Percentiles rank a stretch among this genome's conserved stretches.
These are phyloP conservation scores for Cystobasidium ongulense DNA, from an alignment of 768 basidiomycete species.

Conservation along the genomic window DNA sequence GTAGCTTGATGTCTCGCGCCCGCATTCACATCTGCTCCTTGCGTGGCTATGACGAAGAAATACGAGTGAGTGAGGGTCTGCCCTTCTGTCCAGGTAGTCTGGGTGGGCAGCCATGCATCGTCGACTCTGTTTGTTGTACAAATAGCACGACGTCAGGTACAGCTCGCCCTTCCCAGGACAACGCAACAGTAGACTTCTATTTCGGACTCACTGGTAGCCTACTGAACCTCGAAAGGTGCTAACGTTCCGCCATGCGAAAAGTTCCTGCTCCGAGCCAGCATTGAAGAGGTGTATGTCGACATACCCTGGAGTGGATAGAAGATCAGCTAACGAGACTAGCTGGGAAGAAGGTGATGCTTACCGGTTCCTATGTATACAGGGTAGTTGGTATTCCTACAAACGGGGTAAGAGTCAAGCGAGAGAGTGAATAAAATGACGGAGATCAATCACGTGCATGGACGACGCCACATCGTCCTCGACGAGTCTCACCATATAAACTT, in stretches of 20 bases:
- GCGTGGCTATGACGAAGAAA: constrained; percentile 68
- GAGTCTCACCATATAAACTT: constrained; percentile 58
- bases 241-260: constrained; percentile 52
- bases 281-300: constrained; percentile 73
- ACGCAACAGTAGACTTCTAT: too few species aligned
- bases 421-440: constrained; percentile 43
- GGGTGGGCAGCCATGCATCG: constrained; percentile 23
- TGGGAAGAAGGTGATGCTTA: constrained; percentile 48
- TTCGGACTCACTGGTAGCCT: constrained; percentile 50
- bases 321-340: constrained; percentile 64
- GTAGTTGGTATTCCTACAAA: constrained; percentile 46
- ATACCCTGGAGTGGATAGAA: constrained; percentile 53
- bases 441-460: not conserved
- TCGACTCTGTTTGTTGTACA: not conserved
- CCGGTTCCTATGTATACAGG: constrained; percentile 33
- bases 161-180: too few species aligned
- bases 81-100: constrained; percentile 27
- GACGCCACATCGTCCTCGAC: not conserved
- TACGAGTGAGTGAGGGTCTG: constrained; percentile 49
- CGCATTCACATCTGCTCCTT: constrained; percentile 52
- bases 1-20: constrained; percentile 60
- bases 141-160: not conserved
- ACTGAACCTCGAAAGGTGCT: constrained; percentile 53
- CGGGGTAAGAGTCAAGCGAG: constrained; percentile 45
- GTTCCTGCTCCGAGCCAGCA: constrained; percentile 56